phyloP scores from a whole-genome alignment of 495 filamentous ascomycete species.

The Physcia stellaris region DNA sequence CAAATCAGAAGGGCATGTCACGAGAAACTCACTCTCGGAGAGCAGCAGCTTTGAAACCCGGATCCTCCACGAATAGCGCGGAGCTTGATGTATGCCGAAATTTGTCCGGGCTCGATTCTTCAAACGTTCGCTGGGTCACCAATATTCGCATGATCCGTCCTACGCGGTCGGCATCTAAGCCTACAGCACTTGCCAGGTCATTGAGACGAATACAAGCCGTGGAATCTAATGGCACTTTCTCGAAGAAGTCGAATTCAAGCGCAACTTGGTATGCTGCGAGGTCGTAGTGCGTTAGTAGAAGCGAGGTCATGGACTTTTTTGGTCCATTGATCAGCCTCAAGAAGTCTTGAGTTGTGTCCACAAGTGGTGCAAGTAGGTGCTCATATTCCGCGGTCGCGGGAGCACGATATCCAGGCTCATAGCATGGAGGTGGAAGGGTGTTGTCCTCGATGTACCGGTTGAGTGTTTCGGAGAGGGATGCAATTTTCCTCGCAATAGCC shows the following conservation, averaged over 20 bases:
- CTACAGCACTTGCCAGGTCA: slow-evolving; percentile 14
- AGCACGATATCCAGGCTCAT: too few relatives aligned
- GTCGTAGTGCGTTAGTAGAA: slow-evolving; percentile 13
- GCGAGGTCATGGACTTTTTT: slow-evolving; percentile 4
- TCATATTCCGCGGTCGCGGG: slow-evolving; percentile 1
- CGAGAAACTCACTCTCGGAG: too few relatives aligned
- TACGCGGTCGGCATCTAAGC: slow-evolving; percentile 16
- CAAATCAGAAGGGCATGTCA: too few relatives aligned
- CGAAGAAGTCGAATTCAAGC: slow-evolving; percentile 20
- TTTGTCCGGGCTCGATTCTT: slow-evolving; percentile 7
- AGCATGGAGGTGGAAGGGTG: too few relatives aligned
- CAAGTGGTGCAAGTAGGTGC: slow-evolving; percentile 1
- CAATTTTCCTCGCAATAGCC: too few relatives aligned
- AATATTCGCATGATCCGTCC: slow-evolving; percentile 15
- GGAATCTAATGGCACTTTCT: slow-evolving; percentile 3
- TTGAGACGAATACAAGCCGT: slow-evolving; percentile 7
- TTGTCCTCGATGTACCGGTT: too few relatives aligned
- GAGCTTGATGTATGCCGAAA: slow-evolving; percentile 4
- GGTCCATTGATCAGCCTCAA: slow-evolving; percentile 17
- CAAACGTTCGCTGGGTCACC: slow-evolving; percentile 17
- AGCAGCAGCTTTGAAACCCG: too few relatives aligned
- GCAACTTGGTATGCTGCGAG: slow-evolving; percentile 20
- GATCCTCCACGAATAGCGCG: background rate
- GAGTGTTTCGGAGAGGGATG: too few relatives aligned
- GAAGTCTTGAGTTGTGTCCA: slow-evolving; percentile 9